Base-by-base conservation (phyloP, 176 grass and related monocot genomes). In the Leersia perrieri region DNA sequence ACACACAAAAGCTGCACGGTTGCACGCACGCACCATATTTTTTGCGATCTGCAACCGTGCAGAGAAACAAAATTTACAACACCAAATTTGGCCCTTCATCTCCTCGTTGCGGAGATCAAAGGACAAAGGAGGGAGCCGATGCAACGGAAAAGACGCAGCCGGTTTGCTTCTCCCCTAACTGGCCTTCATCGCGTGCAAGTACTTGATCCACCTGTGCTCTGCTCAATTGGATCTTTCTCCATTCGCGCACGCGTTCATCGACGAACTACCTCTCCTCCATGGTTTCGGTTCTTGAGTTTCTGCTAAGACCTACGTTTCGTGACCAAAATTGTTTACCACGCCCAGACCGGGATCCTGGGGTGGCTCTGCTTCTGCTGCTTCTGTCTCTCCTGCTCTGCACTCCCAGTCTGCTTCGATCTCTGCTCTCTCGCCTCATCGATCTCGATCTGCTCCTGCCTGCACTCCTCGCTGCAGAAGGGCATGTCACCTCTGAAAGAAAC, bases 381-480 rank as follows among this genome's bases (percentile, higher is more conserved):
- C 75, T 40, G 82, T 23, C 75, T 66, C 64, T 92, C 80, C 81
- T 85, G 91, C 79, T 90, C 88, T 23, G 85, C 63, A 32, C 70
- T 10, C 68, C 67, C 77, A 2, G 74, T 81, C 80, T 91, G 78
- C 69, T 82, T 94, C 66, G 68, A 74, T 29, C 89, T 32, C 32
- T 79, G 83, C 80, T 94, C 86, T 41, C 60, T 87, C 41, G 86
- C 87, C 81, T 95, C 93, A 60, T 95, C 93, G 31, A 92, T 88
- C 67, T 91, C 89, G 78, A 97, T 97, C 89, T 97, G 91, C 78
- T 94, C 94, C 81, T 84, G 85, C 79, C 94, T 80, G 87, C 94
- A 97, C 87, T 97, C 94, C 89, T 92, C 89, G 87, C 94, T 97
- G 13, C 94, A 97, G 92, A 97, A 97, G 62, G 94, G 91, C 31